Evolutionary conservation across 2,329 filamentous ascomycete species (phyloP).

Genomic region (Fusarium stilboides): DNA sequence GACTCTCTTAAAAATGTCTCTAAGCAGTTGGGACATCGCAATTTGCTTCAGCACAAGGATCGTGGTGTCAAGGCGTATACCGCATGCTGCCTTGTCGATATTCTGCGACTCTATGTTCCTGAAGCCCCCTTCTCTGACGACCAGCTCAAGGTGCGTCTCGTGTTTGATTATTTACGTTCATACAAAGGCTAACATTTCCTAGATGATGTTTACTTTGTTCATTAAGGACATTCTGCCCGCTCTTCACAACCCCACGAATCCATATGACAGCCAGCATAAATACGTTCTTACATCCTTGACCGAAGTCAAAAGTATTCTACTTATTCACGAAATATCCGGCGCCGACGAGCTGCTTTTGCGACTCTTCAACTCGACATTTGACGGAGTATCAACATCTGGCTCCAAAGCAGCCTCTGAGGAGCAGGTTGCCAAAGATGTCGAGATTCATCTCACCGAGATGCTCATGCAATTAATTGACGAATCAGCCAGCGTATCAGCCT

Average conservation of each 20-base stretch:
- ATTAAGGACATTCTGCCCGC: conserved; percentile 87
- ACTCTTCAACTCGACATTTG: conserved; percentile 91
- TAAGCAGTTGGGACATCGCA: conserved; percentile 85
- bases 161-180: not conserved
- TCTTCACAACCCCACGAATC: conserved; percentile 86
- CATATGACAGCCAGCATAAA: conserved; percentile 94
- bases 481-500: conserved; percentile 78
- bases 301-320: conserved; percentile 93
- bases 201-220: conserved; percentile 96
- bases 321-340: conserved; percentile 89
- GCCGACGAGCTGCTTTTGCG: conserved; percentile 84
- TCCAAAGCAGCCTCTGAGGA: conserved; percentile 83
- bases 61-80: conserved; percentile 92
- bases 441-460: conserved; percentile 91
- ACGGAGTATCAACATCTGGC: conserved; percentile 82
- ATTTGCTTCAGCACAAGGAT: conserved; percentile 92
- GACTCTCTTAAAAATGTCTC: conserved; percentile 88
- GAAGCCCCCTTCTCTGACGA: conserved; percentile 93
- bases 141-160: conserved; percentile 82
- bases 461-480: conserved; percentile 91
- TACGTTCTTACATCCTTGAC: conserved; percentile 91
- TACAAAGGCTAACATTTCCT: conserved; percentile 42
- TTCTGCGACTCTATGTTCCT: conserved; percentile 92
- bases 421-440: conserved; percentile 91
- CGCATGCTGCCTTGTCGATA: conserved; percentile 91